These are phyloP conservation scores for Acer saccharum DNA, from an alignment of 345 rosid species.

Conservation along the genomic window DNA sequence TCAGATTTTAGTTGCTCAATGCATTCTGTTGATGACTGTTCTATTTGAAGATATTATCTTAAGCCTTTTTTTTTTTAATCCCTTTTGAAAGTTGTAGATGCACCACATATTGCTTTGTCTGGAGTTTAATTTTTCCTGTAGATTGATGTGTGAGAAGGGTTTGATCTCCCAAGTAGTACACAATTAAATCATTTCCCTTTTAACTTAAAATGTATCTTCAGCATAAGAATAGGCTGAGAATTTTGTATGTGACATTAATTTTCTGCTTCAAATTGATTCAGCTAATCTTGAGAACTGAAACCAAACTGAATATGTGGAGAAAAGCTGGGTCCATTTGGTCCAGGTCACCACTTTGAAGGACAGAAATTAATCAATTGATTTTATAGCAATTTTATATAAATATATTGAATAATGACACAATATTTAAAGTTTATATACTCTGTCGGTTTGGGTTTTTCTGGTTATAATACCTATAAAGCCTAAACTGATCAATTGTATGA, in stretches of 20 bases:
- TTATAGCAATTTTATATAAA: no score
- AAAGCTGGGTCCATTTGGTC: neutral
- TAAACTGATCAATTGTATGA: neutral
- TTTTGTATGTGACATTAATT: neutral
- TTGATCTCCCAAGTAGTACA: neutral
- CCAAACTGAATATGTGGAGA: neutral
- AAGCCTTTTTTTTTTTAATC: neutral
- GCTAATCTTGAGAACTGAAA: neutral
- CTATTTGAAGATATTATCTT: neutral
- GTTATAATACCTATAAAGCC: neutral
- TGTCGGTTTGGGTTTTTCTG: neutral
- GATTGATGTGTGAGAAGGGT: neutral
- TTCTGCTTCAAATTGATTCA: neutral
- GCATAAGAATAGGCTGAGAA: neutral
- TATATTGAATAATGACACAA: neutral
- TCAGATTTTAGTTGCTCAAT: neutral
- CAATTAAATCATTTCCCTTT: neutral
- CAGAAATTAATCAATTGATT: neutral
- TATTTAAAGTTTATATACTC: neutral
- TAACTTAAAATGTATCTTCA: neutral
- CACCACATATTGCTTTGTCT: neutral
- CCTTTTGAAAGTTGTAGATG: neutral
- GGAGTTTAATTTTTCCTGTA: neutral
- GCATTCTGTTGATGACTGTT: neutral
- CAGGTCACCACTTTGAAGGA: neutral